Percentiles rank a stretch among this genome's conserved stretches.
These are phyloP conservation scores for Neopestalotiopsis sp. DNA, from an alignment of 2,329 filamentous ascomycete species.

Conservation along the genomic window DNA sequence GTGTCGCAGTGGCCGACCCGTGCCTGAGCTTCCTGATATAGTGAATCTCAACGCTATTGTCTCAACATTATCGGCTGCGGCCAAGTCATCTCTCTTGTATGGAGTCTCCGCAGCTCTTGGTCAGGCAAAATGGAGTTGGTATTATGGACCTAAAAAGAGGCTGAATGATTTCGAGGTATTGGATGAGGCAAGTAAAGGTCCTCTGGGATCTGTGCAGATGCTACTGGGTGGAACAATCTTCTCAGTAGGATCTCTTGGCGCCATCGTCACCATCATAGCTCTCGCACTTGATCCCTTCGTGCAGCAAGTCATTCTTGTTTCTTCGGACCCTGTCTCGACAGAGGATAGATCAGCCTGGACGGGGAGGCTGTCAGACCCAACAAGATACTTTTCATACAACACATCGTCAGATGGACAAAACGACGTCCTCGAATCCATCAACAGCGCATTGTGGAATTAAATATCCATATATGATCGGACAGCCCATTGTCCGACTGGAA, in stretches of 20 bases:
- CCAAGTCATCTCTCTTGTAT: constrained; percentile 12
- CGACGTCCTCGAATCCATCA: neutral
- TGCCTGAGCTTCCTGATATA: neutral
- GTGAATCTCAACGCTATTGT: constrained; percentile 11
- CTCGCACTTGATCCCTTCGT: constrained; percentile 10
- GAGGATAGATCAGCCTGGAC: neutral
- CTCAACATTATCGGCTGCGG: neutral
- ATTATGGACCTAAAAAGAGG: neutral
- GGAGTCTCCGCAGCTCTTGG: constrained; percentile 16
- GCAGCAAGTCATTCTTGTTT: constrained; percentile 13
- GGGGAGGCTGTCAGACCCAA: neutral
- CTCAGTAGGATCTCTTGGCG: neutral
- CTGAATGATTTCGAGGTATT: constrained; percentile 7
- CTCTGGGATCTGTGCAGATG: neutral
- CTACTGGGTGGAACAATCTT: neutral
- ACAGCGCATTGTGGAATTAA: constrained; percentile 1
- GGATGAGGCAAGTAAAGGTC: constrained; percentile 13
- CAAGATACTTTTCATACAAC: neutral
- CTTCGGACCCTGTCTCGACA: neutral
- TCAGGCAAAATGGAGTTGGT: constrained; percentile 19
- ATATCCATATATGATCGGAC: neutral
- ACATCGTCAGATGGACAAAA: neutral
- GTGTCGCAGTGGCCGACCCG: neutral
- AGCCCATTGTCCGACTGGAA: constrained; percentile 13
- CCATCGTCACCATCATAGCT: neutral